These are phyloP conservation scores for Leccinum imitatum DNA, from an alignment of 768 basidiomycete species.

Conservation along the genomic window DNA sequence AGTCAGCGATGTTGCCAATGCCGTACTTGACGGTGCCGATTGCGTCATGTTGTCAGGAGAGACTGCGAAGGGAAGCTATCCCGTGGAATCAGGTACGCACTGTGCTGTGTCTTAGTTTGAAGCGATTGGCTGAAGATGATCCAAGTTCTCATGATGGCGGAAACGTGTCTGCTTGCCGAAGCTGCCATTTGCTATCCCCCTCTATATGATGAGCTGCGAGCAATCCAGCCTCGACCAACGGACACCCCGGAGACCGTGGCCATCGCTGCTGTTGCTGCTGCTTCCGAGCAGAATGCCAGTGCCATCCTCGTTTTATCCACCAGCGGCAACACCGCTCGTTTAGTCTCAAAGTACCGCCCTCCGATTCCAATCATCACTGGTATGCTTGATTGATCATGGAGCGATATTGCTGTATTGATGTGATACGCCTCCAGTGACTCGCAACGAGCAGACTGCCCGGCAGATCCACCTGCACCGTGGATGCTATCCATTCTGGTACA, in stretches of 20 bases:
- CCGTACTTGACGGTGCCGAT: conserved; percentile 97
- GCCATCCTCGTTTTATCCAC: conserved; percentile 97
- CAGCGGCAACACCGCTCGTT: conserved; percentile 92
- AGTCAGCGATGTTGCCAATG: conserved; percentile 98
- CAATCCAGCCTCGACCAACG: conserved; percentile 82
- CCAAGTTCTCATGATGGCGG: conserved; percentile 98
- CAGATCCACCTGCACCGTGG: conserved; percentile 97
- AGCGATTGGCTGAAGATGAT: conserved; percentile 9
- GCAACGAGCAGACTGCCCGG: conserved; percentile 92
- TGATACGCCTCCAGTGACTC: conserved; percentile 63
- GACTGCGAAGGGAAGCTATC: conserved; percentile 97
- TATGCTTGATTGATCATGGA: conserved; percentile 34
- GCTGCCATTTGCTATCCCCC: conserved; percentile 94
- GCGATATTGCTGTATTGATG: conserved; percentile 9
- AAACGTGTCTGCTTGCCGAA: conserved; percentile 97
- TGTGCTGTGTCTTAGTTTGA: background rate
- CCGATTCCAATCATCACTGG: conserved; percentile 92
- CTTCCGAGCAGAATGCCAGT: conserved; percentile 90
- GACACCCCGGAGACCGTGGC: conserved; percentile 95
- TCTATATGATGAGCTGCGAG: conserved; percentile 84
- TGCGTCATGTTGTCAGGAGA: conserved; percentile 99
- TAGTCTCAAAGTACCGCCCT: conserved; percentile 96
- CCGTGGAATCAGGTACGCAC: conserved; percentile 83
- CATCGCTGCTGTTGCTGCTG: conserved; percentile 93
- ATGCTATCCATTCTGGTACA: conserved; percentile 96